A percentile compares a stretch with the other conserved stretches of the same genome.
phyloP scores from a whole-genome alignment of 495 filamentous ascomycete genomes.

The Penicillium egyptiacum region DNA sequence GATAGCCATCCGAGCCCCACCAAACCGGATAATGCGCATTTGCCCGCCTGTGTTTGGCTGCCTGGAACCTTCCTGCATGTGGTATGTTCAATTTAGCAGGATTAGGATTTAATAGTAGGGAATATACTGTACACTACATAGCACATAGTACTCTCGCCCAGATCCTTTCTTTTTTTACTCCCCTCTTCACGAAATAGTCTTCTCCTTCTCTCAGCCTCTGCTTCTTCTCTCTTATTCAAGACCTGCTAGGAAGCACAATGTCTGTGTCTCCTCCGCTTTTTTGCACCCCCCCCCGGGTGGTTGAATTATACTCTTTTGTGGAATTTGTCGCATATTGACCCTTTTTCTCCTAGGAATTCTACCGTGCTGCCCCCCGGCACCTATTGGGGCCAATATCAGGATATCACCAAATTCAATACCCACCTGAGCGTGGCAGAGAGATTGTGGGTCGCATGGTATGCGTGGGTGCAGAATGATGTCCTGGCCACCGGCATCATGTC shows the following conservation, averaged over 20 bases:
- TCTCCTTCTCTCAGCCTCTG: conserved; percentile 19
- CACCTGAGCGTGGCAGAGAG: conserved; percentile 76
- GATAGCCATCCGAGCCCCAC: conserved; percentile 17
- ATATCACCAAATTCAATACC: conserved; percentile 78
- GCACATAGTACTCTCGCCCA: conserved; percentile 3
- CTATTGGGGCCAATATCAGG: conserved; percentile 75
- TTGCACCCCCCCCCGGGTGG: no score
- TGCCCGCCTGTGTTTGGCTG: conserved; percentile 18
- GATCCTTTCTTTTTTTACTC: conserved; percentile 18
- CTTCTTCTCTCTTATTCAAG: conserved; percentile 23
- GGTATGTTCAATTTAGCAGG: no score
- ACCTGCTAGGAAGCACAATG: conserved; percentile 22
- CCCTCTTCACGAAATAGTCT: conserved; percentile 19
- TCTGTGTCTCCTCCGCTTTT: conserved; percentile 18
- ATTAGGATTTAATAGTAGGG: no score
- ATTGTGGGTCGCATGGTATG: conserved; percentile 87
- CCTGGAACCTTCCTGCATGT: conserved; percentile 5
- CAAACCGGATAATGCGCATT: conserved; percentile 15
- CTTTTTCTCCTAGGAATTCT: conserved; percentile 45
- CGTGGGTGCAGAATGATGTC: conserved; percentile 87
- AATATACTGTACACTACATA: no score
- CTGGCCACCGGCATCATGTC: conserved; percentile 92
- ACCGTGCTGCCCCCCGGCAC: conserved; percentile 49
- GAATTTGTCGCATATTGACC: conserved; percentile 20
- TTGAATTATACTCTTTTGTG: conserved; percentile 19